Conservation (phyloP, 140 eudicot species). For the Ambrosia hybrid region DNA sequence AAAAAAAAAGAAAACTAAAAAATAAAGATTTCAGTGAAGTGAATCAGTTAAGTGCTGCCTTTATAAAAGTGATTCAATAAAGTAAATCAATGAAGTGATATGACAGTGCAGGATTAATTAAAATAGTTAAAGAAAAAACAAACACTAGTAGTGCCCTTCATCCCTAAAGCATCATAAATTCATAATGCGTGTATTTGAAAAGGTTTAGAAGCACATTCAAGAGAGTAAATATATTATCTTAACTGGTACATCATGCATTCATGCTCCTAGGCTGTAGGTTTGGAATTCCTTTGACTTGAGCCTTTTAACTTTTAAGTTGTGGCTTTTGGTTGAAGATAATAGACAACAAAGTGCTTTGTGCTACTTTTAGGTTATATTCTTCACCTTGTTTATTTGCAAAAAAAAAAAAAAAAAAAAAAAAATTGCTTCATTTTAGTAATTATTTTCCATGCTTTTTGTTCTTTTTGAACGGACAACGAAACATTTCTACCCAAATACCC, state of each 20-base stretch:
- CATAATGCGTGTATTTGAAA: constrained; percentile 36
- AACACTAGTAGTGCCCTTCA: too few relatives aligned
- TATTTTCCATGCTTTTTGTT: constrained; percentile 1
- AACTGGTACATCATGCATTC: constrained; percentile 15
- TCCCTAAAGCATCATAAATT: neutral
- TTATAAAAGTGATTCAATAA: too few relatives aligned
- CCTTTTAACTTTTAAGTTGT: constrained; percentile 28
- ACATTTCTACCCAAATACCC: too few relatives aligned
- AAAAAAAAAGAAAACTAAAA: too few relatives aligned
- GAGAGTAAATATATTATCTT: constrained; percentile 11
- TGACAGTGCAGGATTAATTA: too few relatives aligned
- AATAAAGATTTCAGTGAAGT: too few relatives aligned
- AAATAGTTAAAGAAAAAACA: too few relatives aligned
- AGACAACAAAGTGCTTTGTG: constrained; percentile 34
- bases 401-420: neutral
- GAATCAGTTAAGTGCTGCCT: too few relatives aligned
- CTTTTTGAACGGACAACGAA: too few relatives aligned
- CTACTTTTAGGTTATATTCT: constrained; percentile 36
- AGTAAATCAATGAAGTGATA: too few relatives aligned
- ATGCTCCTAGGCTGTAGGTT: constrained; percentile 45
- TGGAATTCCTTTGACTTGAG: constrained; percentile 50
- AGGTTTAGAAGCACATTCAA: constrained; percentile 32
- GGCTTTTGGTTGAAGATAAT: constrained; percentile 31
- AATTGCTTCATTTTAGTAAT: constrained; percentile 19
- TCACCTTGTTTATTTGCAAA: constrained; percentile 18